Conservation (phyloP, 2,329 filamentous ascomycete genomes). For the Escovopsis sp. region DNA sequence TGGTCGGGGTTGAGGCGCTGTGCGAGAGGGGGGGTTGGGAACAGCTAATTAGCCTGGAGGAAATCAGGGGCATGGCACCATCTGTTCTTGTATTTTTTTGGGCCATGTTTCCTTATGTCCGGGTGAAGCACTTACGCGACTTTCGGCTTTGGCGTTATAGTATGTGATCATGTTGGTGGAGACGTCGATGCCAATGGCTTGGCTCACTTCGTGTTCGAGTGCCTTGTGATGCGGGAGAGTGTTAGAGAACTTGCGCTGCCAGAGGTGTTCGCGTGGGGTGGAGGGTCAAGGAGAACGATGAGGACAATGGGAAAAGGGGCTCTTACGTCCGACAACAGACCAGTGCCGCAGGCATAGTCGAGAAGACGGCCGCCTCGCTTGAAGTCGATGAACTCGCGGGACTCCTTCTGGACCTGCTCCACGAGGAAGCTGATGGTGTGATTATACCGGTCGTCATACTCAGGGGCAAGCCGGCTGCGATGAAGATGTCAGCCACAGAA, state of each 20-base stretch:
- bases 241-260: no score
- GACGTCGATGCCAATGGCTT: constrained; percentile 53
- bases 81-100: no score
- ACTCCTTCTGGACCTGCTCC: constrained; percentile 33
- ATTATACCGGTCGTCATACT: constrained; percentile 36
- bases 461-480: constrained; percentile 14
- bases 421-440: constrained; percentile 39
- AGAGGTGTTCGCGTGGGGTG: no score
- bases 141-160: constrained; percentile 46
- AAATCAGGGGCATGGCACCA: no score
- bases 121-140: constrained; percentile 33
- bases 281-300: no score
- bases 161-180: constrained; percentile 53
- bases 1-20: constrained; percentile 34
- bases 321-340: constrained; percentile 46
- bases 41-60: no score
- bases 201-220: constrained; percentile 21
- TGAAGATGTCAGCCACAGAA: no score
- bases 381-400: constrained; percentile 44
- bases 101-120: no score
- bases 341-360: constrained; percentile 66
- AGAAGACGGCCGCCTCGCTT: constrained; percentile 36
- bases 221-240: no score
- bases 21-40: background rate
- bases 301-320: background rate